Conservation (phyloP, 176 grass and related monocot species). For the Dactylis glomerata region DNA sequence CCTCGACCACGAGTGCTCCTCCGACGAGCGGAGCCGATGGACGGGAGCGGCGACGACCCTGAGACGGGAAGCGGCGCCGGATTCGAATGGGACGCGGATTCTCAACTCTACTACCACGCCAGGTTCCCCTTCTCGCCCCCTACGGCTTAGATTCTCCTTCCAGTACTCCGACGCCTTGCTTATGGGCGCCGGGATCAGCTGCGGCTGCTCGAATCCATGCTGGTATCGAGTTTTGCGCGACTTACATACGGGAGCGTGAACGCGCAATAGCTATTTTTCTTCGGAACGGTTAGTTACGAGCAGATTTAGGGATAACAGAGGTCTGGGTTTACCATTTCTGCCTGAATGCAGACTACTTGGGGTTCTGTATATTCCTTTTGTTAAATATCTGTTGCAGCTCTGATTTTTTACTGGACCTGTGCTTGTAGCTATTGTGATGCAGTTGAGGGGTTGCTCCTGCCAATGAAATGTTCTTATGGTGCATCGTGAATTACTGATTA, state of each 20-base stretch:
- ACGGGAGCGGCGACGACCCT: background rate
- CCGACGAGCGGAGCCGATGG: conserved; percentile 32
- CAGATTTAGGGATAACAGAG: background rate
- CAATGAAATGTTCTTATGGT: background rate
- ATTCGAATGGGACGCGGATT: conserved; percentile 61
- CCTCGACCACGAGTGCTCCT: background rate
- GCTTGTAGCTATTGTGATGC: background rate
- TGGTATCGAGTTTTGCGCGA: background rate
- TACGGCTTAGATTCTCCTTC: background rate
- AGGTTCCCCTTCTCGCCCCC: conserved; percentile 14
- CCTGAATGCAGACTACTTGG: background rate
- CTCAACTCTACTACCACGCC: conserved; percentile 68
- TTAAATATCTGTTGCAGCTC: background rate
- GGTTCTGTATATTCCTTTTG: background rate
- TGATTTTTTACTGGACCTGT: background rate
- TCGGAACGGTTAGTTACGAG: background rate
- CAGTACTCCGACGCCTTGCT: background rate
- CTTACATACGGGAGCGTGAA: background rate
- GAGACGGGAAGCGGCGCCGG: conserved; percentile 8
- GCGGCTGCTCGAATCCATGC: background rate
- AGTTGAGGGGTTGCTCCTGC: background rate
- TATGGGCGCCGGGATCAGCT: background rate
- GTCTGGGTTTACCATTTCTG: background rate
- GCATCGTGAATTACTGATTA: too few species aligned
- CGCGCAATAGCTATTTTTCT: background rate